Conservation (phyloP, 805 yeast species). For the Candida endomychidarum region DNA sequence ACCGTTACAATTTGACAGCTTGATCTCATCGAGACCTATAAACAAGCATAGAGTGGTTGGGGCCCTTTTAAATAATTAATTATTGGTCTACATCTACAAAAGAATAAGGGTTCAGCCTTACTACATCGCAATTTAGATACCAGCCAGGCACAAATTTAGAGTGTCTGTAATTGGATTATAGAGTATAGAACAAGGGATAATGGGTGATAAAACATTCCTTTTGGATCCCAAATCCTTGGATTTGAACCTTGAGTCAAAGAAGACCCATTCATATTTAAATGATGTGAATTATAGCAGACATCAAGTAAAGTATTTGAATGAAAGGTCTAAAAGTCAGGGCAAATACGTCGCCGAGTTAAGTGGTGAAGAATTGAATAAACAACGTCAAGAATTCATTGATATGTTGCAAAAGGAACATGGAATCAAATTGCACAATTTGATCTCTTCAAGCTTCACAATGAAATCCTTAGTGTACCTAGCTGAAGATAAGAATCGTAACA, state of each 20-base stretch:
- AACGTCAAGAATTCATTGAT: conserved; percentile 7
- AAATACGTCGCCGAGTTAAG: conserved; percentile 8
- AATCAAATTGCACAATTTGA: conserved; percentile 21
- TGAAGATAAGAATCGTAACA: conserved; percentile 9
- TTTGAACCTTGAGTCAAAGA: not conserved
- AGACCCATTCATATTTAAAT: conserved; percentile 22
- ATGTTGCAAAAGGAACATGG: conserved; percentile 23
- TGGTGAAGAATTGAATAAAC: not conserved
- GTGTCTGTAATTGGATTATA: too few species aligned
- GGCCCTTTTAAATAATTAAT: too few species aligned
- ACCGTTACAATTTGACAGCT: too few species aligned
- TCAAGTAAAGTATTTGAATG: conserved; percentile 19
- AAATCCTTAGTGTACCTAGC: conserved; percentile 21
- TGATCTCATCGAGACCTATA: too few species aligned
- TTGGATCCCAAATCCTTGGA: conserved; percentile 9
- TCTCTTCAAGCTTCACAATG: conserved; percentile 13
- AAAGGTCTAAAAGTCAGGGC: conserved; percentile 1
- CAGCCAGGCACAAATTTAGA: too few species aligned
- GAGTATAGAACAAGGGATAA: too few species aligned
- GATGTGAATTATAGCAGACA: conserved; percentile 25
- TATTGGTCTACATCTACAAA: too few species aligned
- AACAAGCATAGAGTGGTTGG: too few species aligned
- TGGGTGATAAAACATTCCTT: conserved; percentile 4
- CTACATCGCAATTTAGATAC: too few species aligned
- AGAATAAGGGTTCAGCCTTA: too few species aligned